Conservation (phyloP, 306 rosid genomes). For the cucumber (Cucumis sativus) region DNA sequence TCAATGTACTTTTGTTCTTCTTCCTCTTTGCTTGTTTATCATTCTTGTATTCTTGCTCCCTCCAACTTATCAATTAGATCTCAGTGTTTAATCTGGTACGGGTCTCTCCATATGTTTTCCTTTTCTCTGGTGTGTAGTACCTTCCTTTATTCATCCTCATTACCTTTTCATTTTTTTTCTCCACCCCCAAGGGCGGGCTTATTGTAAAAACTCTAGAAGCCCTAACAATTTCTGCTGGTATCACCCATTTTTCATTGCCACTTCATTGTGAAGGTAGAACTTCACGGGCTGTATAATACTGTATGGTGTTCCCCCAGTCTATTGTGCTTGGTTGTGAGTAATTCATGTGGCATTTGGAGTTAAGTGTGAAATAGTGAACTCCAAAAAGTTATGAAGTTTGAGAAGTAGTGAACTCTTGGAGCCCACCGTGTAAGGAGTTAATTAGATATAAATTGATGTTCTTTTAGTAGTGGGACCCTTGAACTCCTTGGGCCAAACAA, state of each 20-base stretch:
- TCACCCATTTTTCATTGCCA: background rate
- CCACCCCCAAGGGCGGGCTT: background rate
- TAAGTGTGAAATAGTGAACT: no score
- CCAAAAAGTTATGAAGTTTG: no score
- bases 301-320: background rate
- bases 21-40: background rate
- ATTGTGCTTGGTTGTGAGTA: background rate
- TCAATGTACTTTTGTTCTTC: background rate
- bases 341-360: background rate
- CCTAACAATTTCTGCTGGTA: background rate
- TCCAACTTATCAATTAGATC: background rate
- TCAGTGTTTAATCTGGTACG: background rate
- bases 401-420: no score
- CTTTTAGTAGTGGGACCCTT: no score
- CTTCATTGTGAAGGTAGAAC: background rate
- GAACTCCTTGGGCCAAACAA: no score
- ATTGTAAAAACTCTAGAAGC: background rate
- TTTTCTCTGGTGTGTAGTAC: background rate
- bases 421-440: no score
- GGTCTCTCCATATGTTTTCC: background rate
- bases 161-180: background rate
- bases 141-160: background rate
- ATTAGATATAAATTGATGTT: no score
- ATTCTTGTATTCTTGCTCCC: background rate
- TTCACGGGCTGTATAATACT: background rate